Conservation (phyloP, 176 grass and related monocot species). For the Juncus effusus region DNA sequence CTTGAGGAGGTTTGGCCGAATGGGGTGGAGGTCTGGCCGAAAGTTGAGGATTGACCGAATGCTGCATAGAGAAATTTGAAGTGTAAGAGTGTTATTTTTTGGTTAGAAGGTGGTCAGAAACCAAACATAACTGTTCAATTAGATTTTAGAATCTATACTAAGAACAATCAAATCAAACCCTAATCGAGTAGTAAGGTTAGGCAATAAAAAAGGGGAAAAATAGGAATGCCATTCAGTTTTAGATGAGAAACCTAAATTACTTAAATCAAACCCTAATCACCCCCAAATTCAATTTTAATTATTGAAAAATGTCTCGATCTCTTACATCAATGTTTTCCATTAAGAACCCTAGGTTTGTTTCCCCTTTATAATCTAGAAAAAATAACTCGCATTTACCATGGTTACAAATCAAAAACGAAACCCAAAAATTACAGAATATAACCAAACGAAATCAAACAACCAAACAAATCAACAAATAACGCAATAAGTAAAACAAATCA, state of each 20-base stretch:
- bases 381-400: neutral
- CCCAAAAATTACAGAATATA: neutral
- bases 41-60: slow-evolving; percentile 18
- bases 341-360: too few relatives aligned
- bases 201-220: neutral
- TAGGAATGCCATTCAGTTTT: neutral
- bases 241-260: too few relatives aligned
- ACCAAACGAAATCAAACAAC: neutral
- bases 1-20: slow-evolving; percentile 17
- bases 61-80: neutral
- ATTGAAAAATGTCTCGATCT: too few relatives aligned
- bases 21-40: slow-evolving; percentile 9
- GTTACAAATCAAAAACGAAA: neutral
- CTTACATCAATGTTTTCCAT: too few relatives aligned
- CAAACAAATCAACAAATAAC: too few relatives aligned
- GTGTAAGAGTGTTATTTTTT: neutral
- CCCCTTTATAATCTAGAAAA: neutral
- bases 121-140: neutral
- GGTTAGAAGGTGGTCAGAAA: neutral
- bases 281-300: too few relatives aligned
- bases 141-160: neutral
- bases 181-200: neutral
- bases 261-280: too few relatives aligned
- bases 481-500: neutral
- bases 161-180: neutral